Base-by-base conservation (phyloP, 2,329 filamentous ascomycete genomes). In the Sarocladiaceae sp. region DNA sequence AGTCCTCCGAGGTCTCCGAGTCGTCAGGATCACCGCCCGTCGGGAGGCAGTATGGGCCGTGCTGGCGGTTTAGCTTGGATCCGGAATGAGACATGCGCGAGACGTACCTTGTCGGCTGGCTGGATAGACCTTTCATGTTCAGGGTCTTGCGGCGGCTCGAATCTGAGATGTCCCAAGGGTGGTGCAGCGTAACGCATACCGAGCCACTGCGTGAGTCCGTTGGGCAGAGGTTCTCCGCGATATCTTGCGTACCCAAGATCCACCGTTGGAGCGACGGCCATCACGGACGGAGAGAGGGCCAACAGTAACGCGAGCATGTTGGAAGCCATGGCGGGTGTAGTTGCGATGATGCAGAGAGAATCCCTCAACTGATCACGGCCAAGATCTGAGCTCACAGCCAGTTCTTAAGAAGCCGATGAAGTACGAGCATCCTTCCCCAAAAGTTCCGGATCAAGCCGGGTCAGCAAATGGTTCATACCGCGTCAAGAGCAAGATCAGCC, bases 101-200 rank as follows among this genome's bases (percentile, higher is more conserved):
- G 12, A 43, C 60, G 51, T 59, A 80, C 79, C 58, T 69, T 55
- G n/a, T 68, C 66, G 16, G 83, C 83, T 45, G 69, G 54, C 46
- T 79, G 72, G 3, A 76, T 56, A 2, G 63, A 66, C 2, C 61
- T 47, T 15, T 67, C 63, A 2, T 58, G 52, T 0, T 63, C 50
- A 2, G 85, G 85, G 57, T 86, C 80, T 53, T 74, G 66, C 0
- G 87, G 84, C 11, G 80, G 78, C 44, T 72, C 68, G 56, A 89
- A 91, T 16, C 87, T 73, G 48, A 86, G 58, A 5, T 74, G 53
- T 1, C 80, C 82, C 2, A 84, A 46, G 0, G 86, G 86, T 12
- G 85, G 69, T 4, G 82, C 80, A 1, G 85, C 86, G 65, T 80
- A 93, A 33, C 84, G 77, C 50, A 93, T 78, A 1, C 85, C 86